Conservation (phyloP, 495 filamentous ascomycete genomes). For the Eremomyces bilateralis region DNA sequence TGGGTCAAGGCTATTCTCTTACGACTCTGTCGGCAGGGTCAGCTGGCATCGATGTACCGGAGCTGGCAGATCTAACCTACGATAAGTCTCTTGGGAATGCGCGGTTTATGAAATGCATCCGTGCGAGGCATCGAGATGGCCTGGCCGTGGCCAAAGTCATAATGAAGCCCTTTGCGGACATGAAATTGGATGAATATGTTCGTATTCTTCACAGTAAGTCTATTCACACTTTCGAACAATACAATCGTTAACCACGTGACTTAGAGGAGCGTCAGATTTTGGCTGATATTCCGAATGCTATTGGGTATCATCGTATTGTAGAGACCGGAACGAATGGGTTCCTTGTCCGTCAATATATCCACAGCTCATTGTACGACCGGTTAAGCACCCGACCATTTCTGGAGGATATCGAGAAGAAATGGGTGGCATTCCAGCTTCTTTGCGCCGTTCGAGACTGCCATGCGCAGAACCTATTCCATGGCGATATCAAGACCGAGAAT, state of each 20-base stretch:
- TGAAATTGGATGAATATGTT: slow-evolving; percentile 59
- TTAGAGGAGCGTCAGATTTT: slow-evolving; percentile 65
- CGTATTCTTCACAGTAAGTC: slow-evolving; percentile 47
- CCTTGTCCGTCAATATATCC: slow-evolving; percentile 86
- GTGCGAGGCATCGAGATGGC: slow-evolving; percentile 73
- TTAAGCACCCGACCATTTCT: slow-evolving; percentile 92
- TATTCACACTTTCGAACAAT: too few relatives aligned
- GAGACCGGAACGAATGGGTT: slow-evolving; percentile 83
- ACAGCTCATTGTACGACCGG: slow-evolving; percentile 93
- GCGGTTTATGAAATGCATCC: slow-evolving; percentile 93
- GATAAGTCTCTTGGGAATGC: slow-evolving; percentile 83
- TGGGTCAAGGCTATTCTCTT: slow-evolving; percentile 95
- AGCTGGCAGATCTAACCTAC: slow-evolving; percentile 72
- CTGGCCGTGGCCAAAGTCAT: slow-evolving; percentile 83
- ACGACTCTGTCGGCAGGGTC: slow-evolving; percentile 74
- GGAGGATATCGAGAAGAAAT: slow-evolving; percentile 96
- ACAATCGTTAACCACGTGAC: slow-evolving; percentile 5
- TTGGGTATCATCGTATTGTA: slow-evolving; percentile 71
- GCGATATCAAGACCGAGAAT: slow-evolving; percentile 97
- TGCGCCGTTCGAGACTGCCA: slow-evolving; percentile 89
- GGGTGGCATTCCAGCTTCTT: slow-evolving; percentile 90
- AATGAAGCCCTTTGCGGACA: slow-evolving; percentile 64
- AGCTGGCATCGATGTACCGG: slow-evolving; percentile 80
- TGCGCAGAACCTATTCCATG: slow-evolving; percentile 74
- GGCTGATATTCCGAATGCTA: slow-evolving; percentile 69